phyloP scores from a whole-genome alignment of 1,139 yeast species.

The Pichia sp. region DNA sequence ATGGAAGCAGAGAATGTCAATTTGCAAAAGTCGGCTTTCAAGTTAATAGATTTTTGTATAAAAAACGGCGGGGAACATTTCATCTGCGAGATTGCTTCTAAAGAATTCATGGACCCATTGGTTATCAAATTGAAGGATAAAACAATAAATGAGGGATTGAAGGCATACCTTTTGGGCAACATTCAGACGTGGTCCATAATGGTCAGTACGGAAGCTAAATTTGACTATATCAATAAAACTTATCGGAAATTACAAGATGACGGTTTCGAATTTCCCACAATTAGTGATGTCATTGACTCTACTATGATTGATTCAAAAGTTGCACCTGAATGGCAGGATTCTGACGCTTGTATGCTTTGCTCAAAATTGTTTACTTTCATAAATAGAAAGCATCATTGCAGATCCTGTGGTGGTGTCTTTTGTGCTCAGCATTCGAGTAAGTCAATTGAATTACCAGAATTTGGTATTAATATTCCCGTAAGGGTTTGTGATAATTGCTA shows the following conservation, averaged over 20 bases:
- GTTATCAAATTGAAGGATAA: slow-evolving; percentile 38
- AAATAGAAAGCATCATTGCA: slow-evolving; percentile 92
- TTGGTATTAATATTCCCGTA: slow-evolving; percentile 86
- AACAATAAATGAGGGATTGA: slow-evolving; percentile 52
- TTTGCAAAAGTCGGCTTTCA: slow-evolving; percentile 67
- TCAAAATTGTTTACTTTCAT: slow-evolving; percentile 74
- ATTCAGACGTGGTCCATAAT: slow-evolving; percentile 77
- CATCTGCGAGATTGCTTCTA: slow-evolving; percentile 69
- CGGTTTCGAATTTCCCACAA: slow-evolving; percentile 68
- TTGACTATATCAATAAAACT: slow-evolving; percentile 59
- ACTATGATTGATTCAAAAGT: slow-evolving; percentile 79
- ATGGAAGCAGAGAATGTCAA: slow-evolving; percentile 63
- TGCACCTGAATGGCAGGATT: slow-evolving; percentile 98
- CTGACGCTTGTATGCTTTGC: slow-evolving; percentile 93
- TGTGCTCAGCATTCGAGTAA: slow-evolving; percentile 80
- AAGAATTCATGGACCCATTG: slow-evolving; percentile 81
- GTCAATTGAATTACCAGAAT: slow-evolving; percentile 64
- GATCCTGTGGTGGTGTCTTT: slow-evolving; percentile 95
- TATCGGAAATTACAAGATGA: slow-evolving; percentile 58
- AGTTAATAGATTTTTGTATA: slow-evolving; percentile 78
- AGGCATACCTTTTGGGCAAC: slow-evolving; percentile 54
- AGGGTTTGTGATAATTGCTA: slow-evolving; percentile 92
- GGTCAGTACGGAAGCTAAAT: slow-evolving; percentile 65
- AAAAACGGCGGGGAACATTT: slow-evolving; percentile 93
- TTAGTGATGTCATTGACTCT: slow-evolving; percentile 37